Base-by-base conservation (phyloP, 148 eudicot species). In the Salicornia ramosissima region DNA sequence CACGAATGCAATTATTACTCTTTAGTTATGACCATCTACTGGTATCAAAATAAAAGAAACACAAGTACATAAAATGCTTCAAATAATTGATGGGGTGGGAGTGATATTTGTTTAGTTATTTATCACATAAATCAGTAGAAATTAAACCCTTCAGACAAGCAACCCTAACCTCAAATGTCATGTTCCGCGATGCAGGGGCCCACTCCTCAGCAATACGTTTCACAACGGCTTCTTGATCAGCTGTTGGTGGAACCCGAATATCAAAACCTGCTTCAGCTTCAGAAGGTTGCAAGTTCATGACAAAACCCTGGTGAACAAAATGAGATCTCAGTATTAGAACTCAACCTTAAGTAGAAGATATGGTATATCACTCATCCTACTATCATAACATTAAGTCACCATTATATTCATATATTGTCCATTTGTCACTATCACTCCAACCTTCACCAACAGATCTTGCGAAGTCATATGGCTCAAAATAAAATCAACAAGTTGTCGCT, bases 201-300 rank as follows among this genome's bases (percentile, higher is more conserved):
- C 99, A 94, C 79, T 94, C 99, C 59, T 94, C 97, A 54, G 85
- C 80, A 40, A 94, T 84, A 71, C 97, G 83, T 53, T 78, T 84
- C 73, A 81, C 87, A 68, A 94, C 66, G 39, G 96, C 79, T 68
- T 67, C 85, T 75, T 78, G 79, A 76, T 91, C 89, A 64, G 88
- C 88, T 46, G 88, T 91, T 66, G 97, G 97, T 56, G 99, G 99
- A 49, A 91, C 86, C 71, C 99, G 84, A 26, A 94, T 82, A 79
- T 94, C 97, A 78, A 94, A 88, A 63, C 96, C 99, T 69, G 97
- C 97, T 79, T 87, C 82, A 53, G 96, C 93, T 85, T 94, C 97
- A 53, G 99, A 94, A 69, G 96, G 99, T 81, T 94, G 97, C 87
- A 94, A 79, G 80, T 94, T 94, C 99, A 94, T 94, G 62, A 94